phyloP scores from a whole-genome alignment of 768 basidiomycete species.

The Tulasnella calospora region DNA sequence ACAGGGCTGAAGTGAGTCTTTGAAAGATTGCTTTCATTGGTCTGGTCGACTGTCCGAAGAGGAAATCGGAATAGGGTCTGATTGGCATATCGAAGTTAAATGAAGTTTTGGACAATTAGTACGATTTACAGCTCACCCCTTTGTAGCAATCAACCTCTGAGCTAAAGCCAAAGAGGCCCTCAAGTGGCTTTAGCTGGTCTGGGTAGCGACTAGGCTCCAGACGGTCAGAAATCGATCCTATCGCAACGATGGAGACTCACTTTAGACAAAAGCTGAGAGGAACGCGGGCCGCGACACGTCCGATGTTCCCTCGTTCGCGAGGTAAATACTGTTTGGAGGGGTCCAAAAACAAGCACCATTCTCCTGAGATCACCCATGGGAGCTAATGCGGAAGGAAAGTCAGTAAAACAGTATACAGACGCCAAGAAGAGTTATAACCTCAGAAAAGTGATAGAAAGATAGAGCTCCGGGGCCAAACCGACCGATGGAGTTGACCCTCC shows the following conservation, averaged over 20 bases:
- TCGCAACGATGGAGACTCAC: neutral
- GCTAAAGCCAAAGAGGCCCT: conserved; percentile 44
- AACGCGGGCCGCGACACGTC: neutral
- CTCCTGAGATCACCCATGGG: conserved; percentile 37
- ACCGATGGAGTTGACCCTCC: neutral
- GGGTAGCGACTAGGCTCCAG: conserved; percentile 39
- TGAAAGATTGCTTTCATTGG: conserved; percentile 29
- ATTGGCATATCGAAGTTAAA: neutral
- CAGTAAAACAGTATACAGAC: neutral
- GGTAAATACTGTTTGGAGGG: conserved; percentile 45
- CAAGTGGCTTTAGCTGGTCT: conserved; percentile 41
- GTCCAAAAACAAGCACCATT: conserved; percentile 42
- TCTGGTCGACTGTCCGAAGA: conserved; percentile 37
- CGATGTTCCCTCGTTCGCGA: neutral
- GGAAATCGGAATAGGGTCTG: conserved; percentile 49
- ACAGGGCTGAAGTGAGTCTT: neutral
- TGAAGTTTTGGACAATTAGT: neutral
- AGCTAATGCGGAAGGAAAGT: conserved; percentile 27
- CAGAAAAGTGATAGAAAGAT: conserved; percentile 16
- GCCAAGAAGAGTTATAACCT: neutral
- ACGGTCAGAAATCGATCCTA: neutral
- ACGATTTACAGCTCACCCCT: conserved; percentile 38
- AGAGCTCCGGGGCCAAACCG: conserved; percentile 13
- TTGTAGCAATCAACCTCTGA: conserved; percentile 34
- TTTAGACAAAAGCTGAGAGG: neutral